A percentile compares a stretch with the other conserved stretches of the same genome.
Evolutionary conservation across 176 grass and related monocot genomes (phyloP).

Genomic region (Hyparrhenia diplandra): DNA sequence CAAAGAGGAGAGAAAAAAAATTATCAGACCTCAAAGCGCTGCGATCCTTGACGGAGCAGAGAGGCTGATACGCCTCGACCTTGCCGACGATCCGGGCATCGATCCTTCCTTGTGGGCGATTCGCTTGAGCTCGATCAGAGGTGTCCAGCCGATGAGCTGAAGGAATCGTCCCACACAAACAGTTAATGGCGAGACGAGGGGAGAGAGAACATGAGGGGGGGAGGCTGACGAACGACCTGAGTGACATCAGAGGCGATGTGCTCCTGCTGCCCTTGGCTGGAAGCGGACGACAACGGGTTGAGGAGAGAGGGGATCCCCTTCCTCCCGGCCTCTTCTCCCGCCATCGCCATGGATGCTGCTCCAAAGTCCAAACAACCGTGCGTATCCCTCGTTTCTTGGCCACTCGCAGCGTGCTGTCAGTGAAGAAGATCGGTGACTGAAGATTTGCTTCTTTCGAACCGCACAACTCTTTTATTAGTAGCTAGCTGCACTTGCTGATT

Average conservation of each 20-base stretch:
- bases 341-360: conserved; percentile 18
- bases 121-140: conserved; percentile 62
- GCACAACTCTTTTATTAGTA: background rate
- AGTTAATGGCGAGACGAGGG: too few species aligned
- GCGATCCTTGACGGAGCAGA: conserved; percentile 77
- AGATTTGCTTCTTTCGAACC: background rate
- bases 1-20: background rate
- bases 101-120: conserved; percentile 53
- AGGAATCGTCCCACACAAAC: background rate
- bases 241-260: conserved; percentile 64
- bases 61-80: conserved; percentile 71
- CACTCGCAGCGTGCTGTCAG: background rate
- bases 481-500: background rate
- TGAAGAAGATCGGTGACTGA: background rate
- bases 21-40: conserved; percentile 59
- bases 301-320: conserved; percentile 60
- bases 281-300: background rate
- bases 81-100: conserved; percentile 61
- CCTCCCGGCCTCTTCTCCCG: conserved; percentile 25
- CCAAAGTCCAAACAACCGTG: background rate
- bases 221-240: conserved; percentile 43
- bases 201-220: background rate
- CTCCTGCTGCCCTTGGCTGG: conserved; percentile 29
- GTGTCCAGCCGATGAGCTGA: conserved; percentile 83
- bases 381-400: background rate